Conservation (phyloP, 1,284 basidiomycete genomes). For the Rhodotorula mucilaginosa region DNA sequence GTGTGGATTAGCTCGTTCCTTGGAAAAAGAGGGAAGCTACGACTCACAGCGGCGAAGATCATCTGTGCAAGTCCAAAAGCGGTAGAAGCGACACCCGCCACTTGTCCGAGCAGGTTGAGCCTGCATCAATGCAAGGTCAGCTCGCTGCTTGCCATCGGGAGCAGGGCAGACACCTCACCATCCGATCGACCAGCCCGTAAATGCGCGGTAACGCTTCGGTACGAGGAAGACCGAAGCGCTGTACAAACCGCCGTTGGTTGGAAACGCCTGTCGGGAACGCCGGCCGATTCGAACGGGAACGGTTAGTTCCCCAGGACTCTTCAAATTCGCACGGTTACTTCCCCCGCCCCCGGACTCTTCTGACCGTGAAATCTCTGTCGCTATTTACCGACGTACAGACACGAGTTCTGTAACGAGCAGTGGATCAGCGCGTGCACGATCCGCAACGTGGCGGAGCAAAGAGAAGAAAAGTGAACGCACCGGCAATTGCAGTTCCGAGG, state of each 20-base stretch:
- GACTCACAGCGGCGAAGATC: constrained; percentile 63
- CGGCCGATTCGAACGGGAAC: neutral
- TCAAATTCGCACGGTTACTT: too few relatives aligned
- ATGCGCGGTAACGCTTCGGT: constrained; percentile 65
- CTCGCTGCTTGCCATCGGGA: neutral
- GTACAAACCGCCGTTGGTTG: constrained; percentile 63
- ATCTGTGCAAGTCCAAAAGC: constrained; percentile 85
- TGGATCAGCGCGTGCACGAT: neutral
- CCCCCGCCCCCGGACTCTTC: too few relatives aligned
- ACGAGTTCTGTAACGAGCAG: constrained; percentile 16
- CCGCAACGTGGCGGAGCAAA: neutral
- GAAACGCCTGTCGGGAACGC: constrained; percentile 57
- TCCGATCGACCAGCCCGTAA: constrained; percentile 58
- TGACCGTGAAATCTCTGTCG: too few relatives aligned
- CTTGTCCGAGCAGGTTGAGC: constrained; percentile 84
- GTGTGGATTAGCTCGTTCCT: neutral
- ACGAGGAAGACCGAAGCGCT: constrained; percentile 66
- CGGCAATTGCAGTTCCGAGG: constrained; percentile 70
- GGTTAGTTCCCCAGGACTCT: too few relatives aligned
- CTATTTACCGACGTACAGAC: constrained; percentile 2
- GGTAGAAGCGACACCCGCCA: constrained; percentile 77
- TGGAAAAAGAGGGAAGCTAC: neutral
- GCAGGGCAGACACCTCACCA: constrained; percentile 12
- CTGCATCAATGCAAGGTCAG: neutral
- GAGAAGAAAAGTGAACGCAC: constrained; percentile 48